phyloP scores from a whole-genome alignment of 345 rosid genomes.

The Erucastrum elatum region DNA sequence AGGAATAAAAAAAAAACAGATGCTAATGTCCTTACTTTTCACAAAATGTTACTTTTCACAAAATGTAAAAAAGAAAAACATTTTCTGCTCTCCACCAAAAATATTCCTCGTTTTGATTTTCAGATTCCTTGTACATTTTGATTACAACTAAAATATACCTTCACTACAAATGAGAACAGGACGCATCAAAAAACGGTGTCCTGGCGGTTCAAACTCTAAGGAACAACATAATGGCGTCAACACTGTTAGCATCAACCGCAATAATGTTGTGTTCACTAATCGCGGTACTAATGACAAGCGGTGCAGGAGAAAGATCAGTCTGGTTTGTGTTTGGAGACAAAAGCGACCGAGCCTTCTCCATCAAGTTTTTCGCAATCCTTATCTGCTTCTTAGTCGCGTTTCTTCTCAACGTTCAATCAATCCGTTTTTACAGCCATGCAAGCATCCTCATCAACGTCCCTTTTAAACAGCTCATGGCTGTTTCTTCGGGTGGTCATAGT shows the following conservation, averaged over 20 bases:
- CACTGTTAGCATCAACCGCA: conserved; percentile 80
- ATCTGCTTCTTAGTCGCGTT: conserved; percentile 72
- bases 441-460: conserved; percentile 86
- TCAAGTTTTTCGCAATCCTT: conserved; percentile 70
- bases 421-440: conserved; percentile 87
- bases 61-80: background rate
- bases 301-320: conserved; percentile 28
- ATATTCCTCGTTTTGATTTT: background rate
- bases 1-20: background rate
- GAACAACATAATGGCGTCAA: conserved; percentile 96
- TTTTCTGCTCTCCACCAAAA: background rate
- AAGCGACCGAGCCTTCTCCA: conserved; percentile 53
- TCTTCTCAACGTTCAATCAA: conserved; percentile 67
- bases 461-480: conserved; percentile 44
- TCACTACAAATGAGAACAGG: conserved; percentile 41
- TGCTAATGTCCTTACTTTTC: background rate
- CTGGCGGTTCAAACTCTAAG: conserved; percentile 84
- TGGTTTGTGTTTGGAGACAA: conserved; percentile 57
- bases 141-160: background rate
- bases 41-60: background rate
- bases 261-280: conserved; percentile 78
- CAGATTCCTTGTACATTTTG: background rate
- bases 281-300: conserved; percentile 61
- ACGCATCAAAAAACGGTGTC: conserved; percentile 68
- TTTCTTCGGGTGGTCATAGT: conserved; percentile 37